Percentiles rank a stretch among this genome's conserved stretches.
Evolutionary conservation across 768 basidiomycete species (phyloP).

Genomic region (Collybiopsis luxurians): DNA sequence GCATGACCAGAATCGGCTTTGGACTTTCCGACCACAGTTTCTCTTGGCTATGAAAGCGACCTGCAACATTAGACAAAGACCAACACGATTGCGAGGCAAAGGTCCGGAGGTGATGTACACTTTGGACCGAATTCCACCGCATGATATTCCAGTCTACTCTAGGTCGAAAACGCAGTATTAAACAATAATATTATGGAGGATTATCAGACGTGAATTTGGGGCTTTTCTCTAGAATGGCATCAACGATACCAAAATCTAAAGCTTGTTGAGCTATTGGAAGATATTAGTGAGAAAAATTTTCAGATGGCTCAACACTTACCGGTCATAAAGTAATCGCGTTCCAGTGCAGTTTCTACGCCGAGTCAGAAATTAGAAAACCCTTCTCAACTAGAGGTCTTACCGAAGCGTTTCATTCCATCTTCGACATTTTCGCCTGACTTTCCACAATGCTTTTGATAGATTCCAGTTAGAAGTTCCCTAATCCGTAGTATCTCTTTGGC

Average conservation of each 20-base stretch:
- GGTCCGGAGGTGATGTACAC: too few species aligned
- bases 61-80: too few species aligned
- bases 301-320: slow-evolving; percentile 36
- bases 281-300: slow-evolving; percentile 17
- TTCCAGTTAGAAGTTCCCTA: slow-evolving; percentile 76
- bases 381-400: slow-evolving; percentile 38
- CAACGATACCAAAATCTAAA: slow-evolving; percentile 87
- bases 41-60: too few species aligned
- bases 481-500: slow-evolving; percentile 94
- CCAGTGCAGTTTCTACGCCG: slow-evolving; percentile 74
- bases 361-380: slow-evolving; percentile 13
- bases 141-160: too few species aligned
- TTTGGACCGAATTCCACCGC: too few species aligned
- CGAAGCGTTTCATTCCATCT: slow-evolving; percentile 72
- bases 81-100: too few species aligned
- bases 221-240: slow-evolving; percentile 83
- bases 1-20: too few species aligned
- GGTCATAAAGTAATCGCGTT: slow-evolving; percentile 97
- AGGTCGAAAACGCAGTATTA: too few species aligned
- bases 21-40: too few species aligned
- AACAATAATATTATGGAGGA: not conserved
- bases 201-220: slow-evolving; percentile 47
- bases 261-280: slow-evolving; percentile 73
- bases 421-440: slow-evolving; percentile 60
- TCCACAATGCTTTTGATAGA: slow-evolving; percentile 87